A percentile compares a stretch with the other conserved stretches of the same genome.
These are phyloP conservation scores for Mortierella sp. DNA, from an alignment of 371 early-diverging fungal species.

Conservation along the genomic window DNA sequence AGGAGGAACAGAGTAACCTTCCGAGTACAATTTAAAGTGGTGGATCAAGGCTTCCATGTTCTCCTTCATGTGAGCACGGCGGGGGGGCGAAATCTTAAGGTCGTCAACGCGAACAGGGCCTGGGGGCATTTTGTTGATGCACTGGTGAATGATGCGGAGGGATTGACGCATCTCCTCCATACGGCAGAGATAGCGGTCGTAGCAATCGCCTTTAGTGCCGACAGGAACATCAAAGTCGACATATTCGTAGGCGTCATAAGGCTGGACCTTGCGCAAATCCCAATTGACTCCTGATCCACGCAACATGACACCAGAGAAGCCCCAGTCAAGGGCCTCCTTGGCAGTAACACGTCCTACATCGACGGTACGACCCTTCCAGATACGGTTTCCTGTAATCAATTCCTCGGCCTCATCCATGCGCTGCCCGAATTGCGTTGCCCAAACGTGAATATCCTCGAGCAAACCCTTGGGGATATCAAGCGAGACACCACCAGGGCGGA, in stretches of 20 bases:
- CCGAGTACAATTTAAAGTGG: constrained; percentile 98
- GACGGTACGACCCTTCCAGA: constrained; percentile 93
- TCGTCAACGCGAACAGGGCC: constrained; percentile 97
- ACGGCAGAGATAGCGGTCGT: constrained; percentile 95
- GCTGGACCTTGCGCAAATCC: constrained; percentile 94
- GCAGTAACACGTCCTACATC: constrained; percentile 89
- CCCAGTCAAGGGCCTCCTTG: constrained; percentile 90
- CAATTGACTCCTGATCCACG: constrained; percentile 94
- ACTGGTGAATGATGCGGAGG: constrained; percentile 94
- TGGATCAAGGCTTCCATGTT: constrained; percentile 98
- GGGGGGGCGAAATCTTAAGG: constrained; percentile 96
- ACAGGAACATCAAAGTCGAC: constrained; percentile 97
- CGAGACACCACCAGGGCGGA: constrained; percentile 97
- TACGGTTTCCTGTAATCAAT: constrained; percentile 90
- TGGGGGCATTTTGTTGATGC: constrained; percentile 94
- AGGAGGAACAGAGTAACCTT: constrained; percentile 95
- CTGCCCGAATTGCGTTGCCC: constrained; percentile 89
- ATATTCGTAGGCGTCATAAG: constrained; percentile 95
- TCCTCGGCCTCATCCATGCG: constrained; percentile 97
- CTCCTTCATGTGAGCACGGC: constrained; percentile 96
- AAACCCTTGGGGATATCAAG: constrained; percentile 93
- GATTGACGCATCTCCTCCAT: constrained; percentile 99
- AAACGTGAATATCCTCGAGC: constrained; percentile 94
- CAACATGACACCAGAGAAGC: constrained; percentile 95
- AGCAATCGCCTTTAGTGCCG: constrained; percentile 95